Base-by-base conservation (phyloP, 2,329 filamentous ascomycete species). In the Clonostachys rhizophaga region DNA sequence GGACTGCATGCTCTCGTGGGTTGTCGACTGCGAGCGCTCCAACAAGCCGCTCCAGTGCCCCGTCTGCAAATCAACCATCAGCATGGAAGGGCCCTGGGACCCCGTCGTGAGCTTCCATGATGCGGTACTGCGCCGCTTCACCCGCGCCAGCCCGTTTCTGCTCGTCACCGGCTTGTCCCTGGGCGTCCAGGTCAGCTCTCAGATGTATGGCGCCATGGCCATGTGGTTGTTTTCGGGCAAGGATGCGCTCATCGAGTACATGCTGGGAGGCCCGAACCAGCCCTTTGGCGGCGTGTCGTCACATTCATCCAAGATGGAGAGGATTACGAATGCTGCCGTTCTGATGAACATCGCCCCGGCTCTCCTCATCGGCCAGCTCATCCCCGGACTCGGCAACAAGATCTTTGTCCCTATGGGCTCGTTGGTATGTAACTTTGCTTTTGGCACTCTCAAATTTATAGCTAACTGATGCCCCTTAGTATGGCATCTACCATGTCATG, bases 1-100 rank as follows among this genome's bases (percentile, higher is more conserved):
- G 64, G 80, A 83, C 50, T 96, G 91, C 63, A 77, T 97, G 54
- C 75, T 97, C 37, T 87, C 90, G 58, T 99, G 91, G 91, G 86
- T 97, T 16, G 86, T 89, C n/a, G 90, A 96, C 61, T 81, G 90
- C 60, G 91, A 96, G 67, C 78, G 66, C 49, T 66, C 78, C 61
- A 63, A 74, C 63, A 81, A 82, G 47, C 83, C 84, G 51, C 82
- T 96, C 52, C 72, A 81, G 46, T 99, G 94, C 62, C 92, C 92
- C 3, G 88, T 95, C 52, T 99, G 94, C 77, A 94, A 95, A 64
- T 79, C 83, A 3, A 78, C 83, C 54, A 95, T 97, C 57, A 72
- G 79, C 45, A 74, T 97, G 30, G 79, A 86, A 44, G 84, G 91
- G 43, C 87, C 88, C 13, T 81, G 78, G 58, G 91, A 91, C 59